These are phyloP conservation scores for Chloris gayana DNA, from an alignment of 176 grass and related monocot genomes.

Conservation along the genomic window DNA sequence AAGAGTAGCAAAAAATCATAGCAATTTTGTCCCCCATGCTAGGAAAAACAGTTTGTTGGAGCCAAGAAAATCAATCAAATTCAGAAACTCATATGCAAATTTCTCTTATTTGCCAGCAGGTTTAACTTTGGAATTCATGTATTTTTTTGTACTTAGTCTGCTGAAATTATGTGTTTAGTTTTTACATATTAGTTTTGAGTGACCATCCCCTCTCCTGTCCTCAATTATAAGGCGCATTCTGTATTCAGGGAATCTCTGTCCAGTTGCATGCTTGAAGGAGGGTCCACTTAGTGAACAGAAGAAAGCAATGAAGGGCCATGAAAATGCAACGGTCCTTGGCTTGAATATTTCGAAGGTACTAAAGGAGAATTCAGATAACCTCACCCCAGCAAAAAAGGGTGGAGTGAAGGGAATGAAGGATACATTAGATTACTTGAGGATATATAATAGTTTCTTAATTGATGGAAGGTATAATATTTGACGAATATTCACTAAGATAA, in stretches of 20 bases:
- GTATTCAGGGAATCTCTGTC: conserved; percentile 50
- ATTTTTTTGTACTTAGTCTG: conserved; percentile 43
- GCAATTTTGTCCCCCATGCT: conserved; percentile 42
- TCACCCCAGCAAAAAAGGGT: conserved; percentile 43
- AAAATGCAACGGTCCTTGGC: conserved; percentile 36
- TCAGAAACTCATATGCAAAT: conserved; percentile 40
- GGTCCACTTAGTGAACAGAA: conserved; percentile 60
- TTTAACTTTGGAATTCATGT: conserved; percentile 55
- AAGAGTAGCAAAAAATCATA: conserved; percentile 35
- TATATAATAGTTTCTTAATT: conserved; percentile 74
- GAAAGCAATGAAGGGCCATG: conserved; percentile 50
- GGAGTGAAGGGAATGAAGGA: conserved; percentile 50
- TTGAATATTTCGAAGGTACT: conserved; percentile 43
- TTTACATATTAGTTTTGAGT: conserved; percentile 23
- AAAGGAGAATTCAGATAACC: conserved; percentile 46
- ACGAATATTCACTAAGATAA: conserved; percentile 9
- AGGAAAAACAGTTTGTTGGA: conserved; percentile 24
- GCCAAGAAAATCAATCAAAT: conserved; percentile 40
- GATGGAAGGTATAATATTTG: conserved; percentile 71
- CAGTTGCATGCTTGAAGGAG: conserved; percentile 67
- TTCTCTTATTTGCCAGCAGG: conserved; percentile 62
- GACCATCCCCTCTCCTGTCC: conserved; percentile 22
- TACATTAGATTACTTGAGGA: conserved; percentile 57
- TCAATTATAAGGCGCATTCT: conserved; percentile 37
- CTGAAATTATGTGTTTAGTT: conserved; percentile 35